Evolutionary conservation across 768 basidiomycete genomes (phyloP), one percentile per base, ranked within the genome.

Genomic region (Neoboletus brunneissimus): DNA sequence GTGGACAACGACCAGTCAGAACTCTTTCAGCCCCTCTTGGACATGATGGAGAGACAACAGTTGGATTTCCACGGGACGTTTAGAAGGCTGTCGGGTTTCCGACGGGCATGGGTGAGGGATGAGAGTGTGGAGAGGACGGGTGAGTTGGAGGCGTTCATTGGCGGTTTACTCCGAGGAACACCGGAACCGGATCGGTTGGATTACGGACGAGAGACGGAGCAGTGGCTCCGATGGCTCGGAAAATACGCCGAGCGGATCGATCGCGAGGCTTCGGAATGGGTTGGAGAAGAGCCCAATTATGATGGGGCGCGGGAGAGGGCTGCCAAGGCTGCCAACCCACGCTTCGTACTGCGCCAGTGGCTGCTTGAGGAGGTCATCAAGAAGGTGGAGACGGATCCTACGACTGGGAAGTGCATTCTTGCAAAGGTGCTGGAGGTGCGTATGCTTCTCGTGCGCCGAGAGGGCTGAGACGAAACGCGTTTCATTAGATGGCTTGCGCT

Each of bases 311-410:
- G 87, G 50, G 72, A 77, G 55, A 71, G 65, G 15, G 83, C 77
- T 35, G 81, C 83, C 75, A 79, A 76, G 58, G 69, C 59, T 23
- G 84, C 79, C 29, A 99, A 99, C 68, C 97, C 97, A 18, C 79
- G 94, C 35, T 98, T 99, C 72, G 86, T 96, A 34, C 72, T 98
- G 56, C 78, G 97, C 57, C 97, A 98, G 72, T 98, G 97, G 97
- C 75, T 98, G 10, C 77, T 99, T 34, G 94, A 98, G 69, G 95
- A 98, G 66, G 87, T 91, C 23, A 98, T 98, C 67, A 72, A 74
- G 58, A 81, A 81, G 60, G 81, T 93, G 2, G 89, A 94, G 67
- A 72, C 73, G 56, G 89, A 94, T 64, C 67, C 76, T 11, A 75
- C 76, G 22, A 81, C 74, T 56, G 89, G 88, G 47, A 86, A 84